phyloP scores from a whole-genome alignment of 345 rosid species.

The Eucalyptus grandis region DNA sequence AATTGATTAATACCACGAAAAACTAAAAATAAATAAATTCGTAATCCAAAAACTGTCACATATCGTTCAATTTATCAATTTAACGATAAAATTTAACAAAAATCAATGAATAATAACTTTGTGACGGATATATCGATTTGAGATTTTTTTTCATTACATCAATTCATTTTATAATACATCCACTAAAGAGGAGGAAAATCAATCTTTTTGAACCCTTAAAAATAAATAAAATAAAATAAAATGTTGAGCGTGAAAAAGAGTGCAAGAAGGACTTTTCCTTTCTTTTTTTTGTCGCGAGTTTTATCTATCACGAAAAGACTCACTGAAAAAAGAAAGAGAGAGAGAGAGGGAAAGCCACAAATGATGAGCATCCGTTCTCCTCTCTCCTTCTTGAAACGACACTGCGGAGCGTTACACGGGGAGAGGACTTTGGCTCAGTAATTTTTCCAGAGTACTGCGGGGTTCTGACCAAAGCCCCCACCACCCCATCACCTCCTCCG shows the following conservation, averaged over 20 bases:
- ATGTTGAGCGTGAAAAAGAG: background rate
- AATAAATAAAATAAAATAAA: background rate
- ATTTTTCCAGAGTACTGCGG: background rate
- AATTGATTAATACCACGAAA: accelerated
- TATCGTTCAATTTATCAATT: accelerated
- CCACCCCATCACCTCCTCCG: background rate
- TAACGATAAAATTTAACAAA: accelerated
- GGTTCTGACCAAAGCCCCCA: background rate
- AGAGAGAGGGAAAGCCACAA: background rate
- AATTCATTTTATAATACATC: background rate
- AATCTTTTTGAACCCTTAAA: background rate
- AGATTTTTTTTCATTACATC: too few relatives aligned
- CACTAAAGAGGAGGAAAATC: background rate
- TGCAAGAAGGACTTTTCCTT: background rate
- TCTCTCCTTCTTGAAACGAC: background rate
- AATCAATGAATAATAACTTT: accelerated
- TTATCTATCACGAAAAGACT: background rate
- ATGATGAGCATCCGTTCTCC: background rate
- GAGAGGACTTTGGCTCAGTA: background rate
- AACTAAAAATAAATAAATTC: accelerated
- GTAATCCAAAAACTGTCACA: accelerated
- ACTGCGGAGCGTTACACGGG: background rate
- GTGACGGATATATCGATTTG: accelerated
- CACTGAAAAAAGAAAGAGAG: background rate
- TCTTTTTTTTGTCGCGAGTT: background rate